Evolutionary conservation across 2,329 filamentous ascomycete genomes (phyloP).

Genomic region (Penicillium sclerotiorum): DNA sequence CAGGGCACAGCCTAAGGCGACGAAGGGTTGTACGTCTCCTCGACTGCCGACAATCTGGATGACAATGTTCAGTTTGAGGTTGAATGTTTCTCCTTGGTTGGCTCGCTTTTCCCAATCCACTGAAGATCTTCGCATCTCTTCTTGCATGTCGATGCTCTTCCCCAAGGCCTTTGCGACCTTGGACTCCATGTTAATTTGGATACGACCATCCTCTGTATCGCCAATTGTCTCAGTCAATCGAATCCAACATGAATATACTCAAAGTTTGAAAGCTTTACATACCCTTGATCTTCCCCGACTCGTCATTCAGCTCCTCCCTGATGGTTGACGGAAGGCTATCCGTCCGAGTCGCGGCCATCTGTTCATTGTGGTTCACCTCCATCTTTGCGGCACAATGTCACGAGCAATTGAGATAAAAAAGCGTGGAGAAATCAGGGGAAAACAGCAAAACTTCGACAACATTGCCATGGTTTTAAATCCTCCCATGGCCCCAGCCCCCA

Average conservation of each 20-base stretch:
- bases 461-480: too few relatives aligned
- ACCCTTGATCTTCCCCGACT: constrained; percentile 18
- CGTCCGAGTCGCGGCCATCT: too few relatives aligned
- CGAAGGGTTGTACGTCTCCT: constrained; percentile 62
- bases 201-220: constrained; percentile 22
- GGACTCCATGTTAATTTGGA: constrained; percentile 28
- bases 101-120: constrained; percentile 12
- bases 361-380: too few relatives aligned
- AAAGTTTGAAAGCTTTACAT: not conserved
- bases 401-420: too few relatives aligned
- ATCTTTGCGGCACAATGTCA: too few relatives aligned
- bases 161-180: constrained; percentile 26
- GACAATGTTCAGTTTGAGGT: constrained; percentile 53
- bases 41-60: constrained; percentile 61
- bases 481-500: too few relatives aligned
- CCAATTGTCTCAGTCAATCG: not conserved
- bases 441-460: too few relatives aligned
- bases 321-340: too few relatives aligned
- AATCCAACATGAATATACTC: not conserved
- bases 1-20: constrained; percentile 57
- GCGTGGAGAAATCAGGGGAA: too few relatives aligned
- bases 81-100: constrained; percentile 5
- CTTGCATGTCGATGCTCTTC: constrained; percentile 23
- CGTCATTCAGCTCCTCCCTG: constrained; percentile 16
- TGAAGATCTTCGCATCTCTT: constrained; percentile 21